phyloP scores from a whole-genome alignment of 257 asterid species.

The Craterostigma plantagineum region DNA sequence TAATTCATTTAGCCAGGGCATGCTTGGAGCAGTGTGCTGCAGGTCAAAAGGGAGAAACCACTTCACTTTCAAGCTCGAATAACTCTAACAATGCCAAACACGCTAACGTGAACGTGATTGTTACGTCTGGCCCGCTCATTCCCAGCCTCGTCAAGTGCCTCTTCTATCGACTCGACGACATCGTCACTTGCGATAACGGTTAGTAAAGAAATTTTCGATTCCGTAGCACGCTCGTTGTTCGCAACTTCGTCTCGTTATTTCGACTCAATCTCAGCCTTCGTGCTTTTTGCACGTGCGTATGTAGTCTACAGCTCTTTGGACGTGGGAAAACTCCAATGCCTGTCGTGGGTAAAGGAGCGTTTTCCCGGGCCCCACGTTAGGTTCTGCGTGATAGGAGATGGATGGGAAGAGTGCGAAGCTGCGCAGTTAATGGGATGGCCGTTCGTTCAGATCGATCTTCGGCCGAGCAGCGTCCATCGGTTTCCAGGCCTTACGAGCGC shows the following conservation, averaged over 20 bases:
- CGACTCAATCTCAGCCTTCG: too few relatives aligned
- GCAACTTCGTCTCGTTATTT: too few relatives aligned
- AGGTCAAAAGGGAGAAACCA: constrained; percentile 20
- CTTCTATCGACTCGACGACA: constrained; percentile 46
- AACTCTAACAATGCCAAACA: constrained; percentile 9
- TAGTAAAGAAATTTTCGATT: constrained; percentile 13
- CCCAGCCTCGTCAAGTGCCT: constrained; percentile 93
- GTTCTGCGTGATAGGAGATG: constrained; percentile 78
- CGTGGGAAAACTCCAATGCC: constrained; percentile 77
- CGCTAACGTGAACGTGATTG: constrained; percentile 69
- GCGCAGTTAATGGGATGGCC: constrained; percentile 86
- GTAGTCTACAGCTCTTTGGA: constrained; percentile 88
- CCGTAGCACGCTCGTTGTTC: too few relatives aligned
- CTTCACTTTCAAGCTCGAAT: constrained; percentile 14
- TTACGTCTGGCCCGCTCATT: constrained; percentile 78
- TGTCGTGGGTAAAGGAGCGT: constrained; percentile 60
- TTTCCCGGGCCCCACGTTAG: constrained; percentile 41
- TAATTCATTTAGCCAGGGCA: constrained; percentile 61
- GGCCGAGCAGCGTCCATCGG: constrained; percentile 37
- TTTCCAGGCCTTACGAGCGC: constrained; percentile 76
- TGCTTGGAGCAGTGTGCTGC: constrained; percentile 88
- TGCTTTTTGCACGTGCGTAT: too few relatives aligned
- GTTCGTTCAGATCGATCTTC: constrained; percentile 58
- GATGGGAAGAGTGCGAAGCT: constrained; percentile 92
- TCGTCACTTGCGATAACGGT: constrained; percentile 61